Base-by-base conservation (phyloP, 345 rosid species). In the Eucalyptus sideroxylon region DNA sequence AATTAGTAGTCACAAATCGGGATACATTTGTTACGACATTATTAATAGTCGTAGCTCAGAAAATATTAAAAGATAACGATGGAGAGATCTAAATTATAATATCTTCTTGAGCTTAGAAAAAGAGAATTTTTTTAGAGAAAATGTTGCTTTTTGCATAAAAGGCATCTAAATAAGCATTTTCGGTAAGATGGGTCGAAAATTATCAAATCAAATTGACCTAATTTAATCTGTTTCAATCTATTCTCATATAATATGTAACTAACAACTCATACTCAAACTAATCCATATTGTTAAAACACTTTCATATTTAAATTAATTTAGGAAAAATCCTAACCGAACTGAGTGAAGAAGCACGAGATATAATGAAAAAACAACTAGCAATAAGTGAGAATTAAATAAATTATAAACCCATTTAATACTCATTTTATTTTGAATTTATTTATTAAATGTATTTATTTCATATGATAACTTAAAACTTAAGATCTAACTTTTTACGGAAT, bases 11-110 rank as follows among this genome's bases (percentile, higher is more conserved):
- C 23, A 9, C 5, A 4, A 2, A 17, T 31, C 12, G 0, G 4
- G 5, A 67, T 62, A 62, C 1, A 0, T 0, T 14, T 27, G 2
- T 4, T 14, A 62, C 1, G 17, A 1, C 5, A 30, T 34, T 31
- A 1, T 67, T n/a, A 4, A 5, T 67, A 31, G 6, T 31, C 42
- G 6, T 67, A 31, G 40, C 80, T 31, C 1, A 1, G 6, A n/a
- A 65, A 67, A 67, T 34, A 0, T 17, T 17, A 31, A 30, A 56
- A 24, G 62, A 26, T 56, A 56, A 56, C 3, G 30, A 56, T 56
- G 30, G 30, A 24, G 26, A 56, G 62, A 56, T 56, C 30, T 56
- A 56, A 26, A 53, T 21, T 0, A 53, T 0, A 53, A 21, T 0
- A 53, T 21, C 11, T 53, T 19, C 11, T 53, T 2, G 1, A 53